Base-by-base conservation (phyloP, 306 rosid species). In the Cicer bijugum region DNA sequence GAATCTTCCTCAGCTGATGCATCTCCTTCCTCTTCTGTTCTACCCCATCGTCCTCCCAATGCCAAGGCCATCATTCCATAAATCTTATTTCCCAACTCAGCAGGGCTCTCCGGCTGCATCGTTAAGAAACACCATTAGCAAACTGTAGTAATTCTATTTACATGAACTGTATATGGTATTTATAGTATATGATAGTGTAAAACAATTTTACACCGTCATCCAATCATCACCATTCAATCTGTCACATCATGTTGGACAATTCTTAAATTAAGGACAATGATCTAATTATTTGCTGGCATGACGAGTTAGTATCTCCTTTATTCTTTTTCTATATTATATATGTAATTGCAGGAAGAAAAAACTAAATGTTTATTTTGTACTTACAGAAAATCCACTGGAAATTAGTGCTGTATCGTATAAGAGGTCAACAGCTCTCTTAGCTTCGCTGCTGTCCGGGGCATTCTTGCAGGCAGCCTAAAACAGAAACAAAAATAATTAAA, bases 61-160 rank as follows among this genome's bases (percentile, higher is more conserved):
- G 99, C 99, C 87, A 95, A 74, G 8, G 96, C 86, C 96, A 95
- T 95, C 97, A 95, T 90, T 85, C 90, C 99, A 33, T 95, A 95
- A 28, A 91, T 91, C 84, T 95, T 95, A 75, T 71, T 87, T 74
- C 99, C 97, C 85, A 91, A 76, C 76, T 94, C 99, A 0, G 96
- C 97, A 6, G 99, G 99, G 85, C 99, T 94, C 75, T 94, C 99
- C 4, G 99, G 97, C 99, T 94, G 95, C 84, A 70, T 46, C 11
- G 50, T 69, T 37, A 11, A 48, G 33, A 69, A 33, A 62, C 10
- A 15, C 60, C 44, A 77, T 58, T 56, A 52, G 64, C 57, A 35
- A 73, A 40, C 67, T 35, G 16, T 15, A 44, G 6, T 46, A 46
- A 23, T 38, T 45, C 4, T 14, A 50, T 2, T 5, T 10, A 28